Percentiles rank a stretch among this genome's conserved stretches.
Conservation (phyloP, 208 protist genomes). For the Crithidia expoeki region DNA sequence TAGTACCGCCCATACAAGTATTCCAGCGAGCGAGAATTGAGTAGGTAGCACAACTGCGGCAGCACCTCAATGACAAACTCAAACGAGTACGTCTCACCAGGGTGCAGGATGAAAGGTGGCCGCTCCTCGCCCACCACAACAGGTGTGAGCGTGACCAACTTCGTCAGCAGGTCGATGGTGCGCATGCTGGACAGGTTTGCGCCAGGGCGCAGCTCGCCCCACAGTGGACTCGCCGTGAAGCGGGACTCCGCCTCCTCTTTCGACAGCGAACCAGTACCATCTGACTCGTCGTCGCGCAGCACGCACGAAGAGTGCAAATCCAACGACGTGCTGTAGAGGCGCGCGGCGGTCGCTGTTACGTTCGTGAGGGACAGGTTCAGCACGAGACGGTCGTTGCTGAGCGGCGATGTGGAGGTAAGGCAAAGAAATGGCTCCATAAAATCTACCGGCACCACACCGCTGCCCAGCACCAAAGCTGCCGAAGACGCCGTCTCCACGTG, state of each 20-base stretch:
- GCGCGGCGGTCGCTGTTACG: constrained; percentile 39
- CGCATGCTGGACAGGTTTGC: constrained; percentile 51
- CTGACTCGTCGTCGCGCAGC: constrained; percentile 24
- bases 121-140: constrained; percentile 58
- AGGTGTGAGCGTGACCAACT: constrained; percentile 66
- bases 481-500: constrained; percentile 26
- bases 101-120: constrained; percentile 56
- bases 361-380: constrained; percentile 72
- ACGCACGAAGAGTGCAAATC: constrained; percentile 72
- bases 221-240: constrained; percentile 36
- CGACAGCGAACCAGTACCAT: neutral
- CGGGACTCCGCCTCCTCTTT: constrained; percentile 11
- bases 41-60: constrained; percentile 73
- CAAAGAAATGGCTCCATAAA: constrained; percentile 51
- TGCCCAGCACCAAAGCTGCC: constrained; percentile 41
- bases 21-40: constrained; percentile 63
- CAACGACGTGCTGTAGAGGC: constrained; percentile 56
- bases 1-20: constrained; percentile 59
- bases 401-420: constrained; percentile 48
- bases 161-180: constrained; percentile 55
- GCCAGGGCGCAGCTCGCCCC: constrained; percentile 51
- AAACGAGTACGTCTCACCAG: constrained; percentile 76
- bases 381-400: constrained; percentile 58
- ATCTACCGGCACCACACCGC: constrained; percentile 48
- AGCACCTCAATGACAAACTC: constrained; percentile 80